Evolutionary conservation across 345 rosid genomes (phyloP).

Genomic region (Cardamine resedifolia): DNA sequence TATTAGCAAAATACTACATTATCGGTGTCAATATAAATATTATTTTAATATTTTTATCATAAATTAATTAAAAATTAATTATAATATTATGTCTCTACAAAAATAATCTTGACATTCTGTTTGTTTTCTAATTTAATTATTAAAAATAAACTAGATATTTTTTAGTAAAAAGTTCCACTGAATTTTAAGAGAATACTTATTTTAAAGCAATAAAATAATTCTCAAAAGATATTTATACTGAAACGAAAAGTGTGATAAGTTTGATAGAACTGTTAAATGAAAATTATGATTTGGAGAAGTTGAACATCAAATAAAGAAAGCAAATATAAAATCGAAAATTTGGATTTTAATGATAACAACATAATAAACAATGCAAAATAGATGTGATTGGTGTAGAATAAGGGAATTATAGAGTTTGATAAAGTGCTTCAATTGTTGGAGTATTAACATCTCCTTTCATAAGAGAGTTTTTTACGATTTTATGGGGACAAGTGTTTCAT

Average conservation of each 20-base stretch:
- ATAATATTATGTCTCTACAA: not conserved
- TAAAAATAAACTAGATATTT: not conserved
- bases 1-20: not conserved
- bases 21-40: slow-evolving; percentile 1
- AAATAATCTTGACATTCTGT: not conserved
- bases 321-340: not conserved
- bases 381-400: not conserved
- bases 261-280: not conserved
- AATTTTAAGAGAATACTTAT: not conserved
- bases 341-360: not conserved
- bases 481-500: not conserved
- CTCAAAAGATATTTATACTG: no score
- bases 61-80: not conserved
- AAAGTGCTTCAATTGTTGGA: no score
- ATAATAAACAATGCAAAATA: not conserved
- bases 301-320: no score
- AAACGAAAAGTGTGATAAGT: not conserved
- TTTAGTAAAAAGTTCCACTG: not conserved
- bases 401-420: no score
- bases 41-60: not conserved
- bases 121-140: not conserved
- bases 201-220: no score
- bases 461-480: no score
- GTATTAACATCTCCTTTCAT: no score
- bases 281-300: not conserved